phyloP scores from a whole-genome alignment of 1,139 yeast genomes.

The Blastobotrys serpentis region DNA sequence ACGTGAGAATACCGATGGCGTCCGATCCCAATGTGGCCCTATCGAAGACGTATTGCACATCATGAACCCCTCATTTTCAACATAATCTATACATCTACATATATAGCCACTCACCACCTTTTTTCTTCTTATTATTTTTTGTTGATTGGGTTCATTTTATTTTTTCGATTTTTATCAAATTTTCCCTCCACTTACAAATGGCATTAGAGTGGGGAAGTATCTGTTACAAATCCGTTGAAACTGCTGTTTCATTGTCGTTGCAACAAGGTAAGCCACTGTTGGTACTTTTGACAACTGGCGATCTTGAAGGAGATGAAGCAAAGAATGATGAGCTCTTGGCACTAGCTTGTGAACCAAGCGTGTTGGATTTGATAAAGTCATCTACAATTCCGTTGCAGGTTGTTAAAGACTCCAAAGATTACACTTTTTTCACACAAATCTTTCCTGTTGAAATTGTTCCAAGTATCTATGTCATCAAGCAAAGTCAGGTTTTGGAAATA shows the following conservation, averaged over 20 bases:
- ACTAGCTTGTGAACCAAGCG: not conserved
- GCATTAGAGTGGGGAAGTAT: conserved; percentile 1
- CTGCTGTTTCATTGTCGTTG: conserved; percentile 21
- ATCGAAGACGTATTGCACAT: not conserved
- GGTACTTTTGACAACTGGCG: conserved; percentile 17
- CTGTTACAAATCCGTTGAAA: conserved; percentile 20
- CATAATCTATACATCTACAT: not conserved
- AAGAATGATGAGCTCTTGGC: not conserved
- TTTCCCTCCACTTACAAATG: not conserved
- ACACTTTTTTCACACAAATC: conserved; percentile 49
- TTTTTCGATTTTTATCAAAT: not conserved
- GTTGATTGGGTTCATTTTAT: too few species aligned
- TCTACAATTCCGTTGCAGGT: conserved; percentile 47
- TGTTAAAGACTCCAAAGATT: conserved; percentile 48
- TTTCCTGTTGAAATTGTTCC: conserved; percentile 51
- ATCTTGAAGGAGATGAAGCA: not conserved
- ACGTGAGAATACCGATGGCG: not conserved
- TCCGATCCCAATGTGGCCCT: not conserved
- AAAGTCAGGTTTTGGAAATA: conserved; percentile 47
- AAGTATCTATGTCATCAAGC: conserved; percentile 48
- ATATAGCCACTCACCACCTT: not conserved
- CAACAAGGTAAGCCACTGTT: conserved; percentile 18
- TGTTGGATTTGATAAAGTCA: conserved; percentile 1
- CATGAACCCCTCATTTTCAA: not conserved
- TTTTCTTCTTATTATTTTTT: not conserved